phyloP scores from a whole-genome alignment of 2,329 filamentous ascomycete species.

The Fulvia fulva region DNA sequence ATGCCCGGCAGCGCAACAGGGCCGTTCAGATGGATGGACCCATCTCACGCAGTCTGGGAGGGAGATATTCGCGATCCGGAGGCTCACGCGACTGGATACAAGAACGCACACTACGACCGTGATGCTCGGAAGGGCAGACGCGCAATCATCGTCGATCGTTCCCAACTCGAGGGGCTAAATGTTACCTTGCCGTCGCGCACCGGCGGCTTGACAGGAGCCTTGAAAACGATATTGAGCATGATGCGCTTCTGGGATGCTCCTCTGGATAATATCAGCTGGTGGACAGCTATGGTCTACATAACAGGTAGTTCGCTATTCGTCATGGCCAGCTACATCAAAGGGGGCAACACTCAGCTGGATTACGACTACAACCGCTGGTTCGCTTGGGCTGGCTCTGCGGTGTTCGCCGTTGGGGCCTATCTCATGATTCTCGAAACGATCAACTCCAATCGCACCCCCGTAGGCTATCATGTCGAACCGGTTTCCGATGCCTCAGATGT shows the following conservation, averaged over 20 bases:
- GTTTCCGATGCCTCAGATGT: conserved; percentile 27
- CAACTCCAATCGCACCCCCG: conserved; percentile 62
- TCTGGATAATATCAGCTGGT: conserved; percentile 3
- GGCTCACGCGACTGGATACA: no score
- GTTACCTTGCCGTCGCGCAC: not conserved
- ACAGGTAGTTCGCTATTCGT: conserved; percentile 43
- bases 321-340: conserved; percentile 43
- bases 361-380: not conserved
- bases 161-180: not conserved
- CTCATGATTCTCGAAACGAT: conserved; percentile 60
- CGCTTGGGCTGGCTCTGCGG: conserved; percentile 37
- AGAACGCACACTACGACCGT: no score
- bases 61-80: no score
- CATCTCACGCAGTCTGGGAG: no score
- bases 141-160: not conserved
- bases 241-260: conserved; percentile 43
- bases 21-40: no score
- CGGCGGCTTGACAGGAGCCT: not conserved
- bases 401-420: conserved; percentile 52
- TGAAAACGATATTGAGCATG: conserved; percentile 36
- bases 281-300: conserved; percentile 52
- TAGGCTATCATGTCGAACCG: conserved; percentile 63
- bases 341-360: not conserved
- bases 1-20: no score
- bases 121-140: not conserved